These are phyloP conservation scores for Lentinula novae-zelandiae DNA, from an alignment of 1,284 basidiomycete species.

Conservation along the genomic window DNA sequence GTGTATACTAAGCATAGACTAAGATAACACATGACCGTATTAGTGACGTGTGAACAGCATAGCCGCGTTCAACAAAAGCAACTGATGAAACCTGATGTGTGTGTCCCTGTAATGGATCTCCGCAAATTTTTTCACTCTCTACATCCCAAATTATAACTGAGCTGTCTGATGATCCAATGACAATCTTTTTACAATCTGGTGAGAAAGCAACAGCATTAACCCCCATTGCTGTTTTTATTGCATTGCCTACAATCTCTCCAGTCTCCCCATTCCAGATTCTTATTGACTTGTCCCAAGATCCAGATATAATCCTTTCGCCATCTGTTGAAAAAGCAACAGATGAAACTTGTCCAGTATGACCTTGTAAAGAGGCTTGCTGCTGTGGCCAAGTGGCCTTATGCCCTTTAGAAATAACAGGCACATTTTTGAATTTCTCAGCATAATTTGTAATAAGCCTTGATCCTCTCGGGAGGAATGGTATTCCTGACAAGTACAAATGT, in stretches of 20 bases:
- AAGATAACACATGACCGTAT: too few species aligned
- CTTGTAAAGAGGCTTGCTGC: neutral
- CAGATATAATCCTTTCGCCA: neutral
- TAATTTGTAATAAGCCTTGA: neutral
- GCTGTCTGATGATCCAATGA: neutral
- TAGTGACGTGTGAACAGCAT: too few species aligned
- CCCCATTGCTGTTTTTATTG: neutral
- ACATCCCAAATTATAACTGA: conserved; percentile 1
- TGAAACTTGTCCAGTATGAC: neutral
- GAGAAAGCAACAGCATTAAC: conserved; percentile 5
- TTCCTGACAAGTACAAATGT: neutral
- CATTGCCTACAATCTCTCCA: neutral
- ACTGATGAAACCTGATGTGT: neutral
- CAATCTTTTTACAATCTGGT: conserved; percentile 6
- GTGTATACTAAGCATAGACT: too few species aligned
- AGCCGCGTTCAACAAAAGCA: too few species aligned
- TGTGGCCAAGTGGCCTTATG: neutral
- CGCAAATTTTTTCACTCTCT: neutral
- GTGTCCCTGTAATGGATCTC: neutral
- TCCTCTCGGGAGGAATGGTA: neutral
- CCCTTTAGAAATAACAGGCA: neutral
- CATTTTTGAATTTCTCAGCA: neutral
- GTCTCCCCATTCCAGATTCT: neutral
- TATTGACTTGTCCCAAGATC: neutral
- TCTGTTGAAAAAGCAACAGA: conserved; percentile 1